Conservation (phyloP, 2,329 filamentous ascomycete genomes). For the Penicillium thymicola region DNA sequence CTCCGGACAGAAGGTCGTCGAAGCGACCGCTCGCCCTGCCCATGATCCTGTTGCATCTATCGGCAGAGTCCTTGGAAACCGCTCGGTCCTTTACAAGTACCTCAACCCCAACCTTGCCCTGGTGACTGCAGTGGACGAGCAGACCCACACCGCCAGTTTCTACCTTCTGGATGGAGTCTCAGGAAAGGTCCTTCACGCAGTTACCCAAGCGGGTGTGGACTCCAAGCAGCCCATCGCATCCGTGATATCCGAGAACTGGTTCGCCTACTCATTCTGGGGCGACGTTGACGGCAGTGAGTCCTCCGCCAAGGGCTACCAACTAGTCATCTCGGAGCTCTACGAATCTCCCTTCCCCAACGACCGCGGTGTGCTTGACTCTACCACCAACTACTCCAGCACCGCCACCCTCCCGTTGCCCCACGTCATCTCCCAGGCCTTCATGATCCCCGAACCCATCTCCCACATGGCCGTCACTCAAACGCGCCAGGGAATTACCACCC, state of each 20-base stretch:
- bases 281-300: slow-evolving; percentile 46
- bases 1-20: slow-evolving; percentile 63
- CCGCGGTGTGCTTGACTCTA: slow-evolving; percentile 70
- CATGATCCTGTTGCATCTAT: slow-evolving; percentile 93
- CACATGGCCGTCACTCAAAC: slow-evolving; percentile 83
- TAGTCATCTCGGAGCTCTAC: slow-evolving; percentile 84
- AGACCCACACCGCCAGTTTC: slow-evolving; percentile 57
- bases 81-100: slow-evolving; percentile 96
- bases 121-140: slow-evolving; percentile 64
- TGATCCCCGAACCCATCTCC: slow-evolving; percentile 75
- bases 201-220: slow-evolving; percentile 71
- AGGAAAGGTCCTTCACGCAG: slow-evolving; percentile 71
- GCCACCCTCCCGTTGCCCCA: slow-evolving; percentile 63
- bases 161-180: slow-evolving; percentile 85
- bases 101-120: slow-evolving; percentile 82
- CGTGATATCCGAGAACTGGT: slow-evolving; percentile 90
- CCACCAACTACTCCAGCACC: slow-evolving; percentile 68
- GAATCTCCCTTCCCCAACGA: slow-evolving; percentile 82
- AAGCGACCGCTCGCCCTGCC: slow-evolving; percentile 63
- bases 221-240: slow-evolving; percentile 69
- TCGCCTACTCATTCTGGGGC: slow-evolving; percentile 74
- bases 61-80: slow-evolving; percentile 85
- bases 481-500: slow-evolving; percentile 82
- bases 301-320: slow-evolving; percentile 74
- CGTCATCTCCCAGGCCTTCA: slow-evolving; percentile 74